Evolutionary conservation across 441 rosid genomes (phyloP).

Genomic region (Eruca vesicaria): DNA sequence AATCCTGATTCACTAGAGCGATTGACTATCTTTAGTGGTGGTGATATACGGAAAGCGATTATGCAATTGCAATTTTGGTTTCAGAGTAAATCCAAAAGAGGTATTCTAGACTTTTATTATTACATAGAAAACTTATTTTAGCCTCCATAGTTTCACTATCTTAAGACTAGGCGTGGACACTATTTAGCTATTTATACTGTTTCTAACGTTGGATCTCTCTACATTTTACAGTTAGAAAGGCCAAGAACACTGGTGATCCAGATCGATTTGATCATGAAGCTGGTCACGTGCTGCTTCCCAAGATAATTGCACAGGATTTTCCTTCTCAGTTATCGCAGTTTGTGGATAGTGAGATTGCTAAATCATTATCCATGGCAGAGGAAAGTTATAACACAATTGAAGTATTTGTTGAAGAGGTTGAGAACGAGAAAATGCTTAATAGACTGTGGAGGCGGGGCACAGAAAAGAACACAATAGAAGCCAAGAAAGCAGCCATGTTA

Average conservation of each 20-base stretch:
- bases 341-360: slow-evolving; percentile 67
- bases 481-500: slow-evolving; percentile 84
- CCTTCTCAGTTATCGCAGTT: slow-evolving; percentile 81
- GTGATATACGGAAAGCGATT: slow-evolving; percentile 83
- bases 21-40: slow-evolving; percentile 50
- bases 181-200: neutral
- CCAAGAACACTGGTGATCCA: slow-evolving; percentile 26
- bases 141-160: neutral
- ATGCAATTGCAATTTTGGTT: slow-evolving; percentile 94
- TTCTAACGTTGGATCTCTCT: slow-evolving; percentile 13
- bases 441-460: slow-evolving; percentile 38
- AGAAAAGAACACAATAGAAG: slow-evolving; percentile 45
- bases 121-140: neutral
- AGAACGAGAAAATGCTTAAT: slow-evolving; percentile 35
- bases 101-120: slow-evolving; percentile 22
- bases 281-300: slow-evolving; percentile 62
- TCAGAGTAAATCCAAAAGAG: slow-evolving; percentile 62
- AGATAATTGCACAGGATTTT: slow-evolving; percentile 63
- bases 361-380: slow-evolving; percentile 47
- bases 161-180: neutral
- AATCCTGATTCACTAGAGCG: slow-evolving; percentile 54
- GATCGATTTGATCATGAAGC: slow-evolving; percentile 58
- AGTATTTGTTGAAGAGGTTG: slow-evolving; percentile 45
- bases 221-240: slow-evolving; percentile 44
- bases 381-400: slow-evolving; percentile 27